A percentile compares a stretch with the other conserved stretches of the same genome.
Conservation (phyloP, 2,329 filamentous ascomycete species). For the Cladobotryum protrusum region DNA sequence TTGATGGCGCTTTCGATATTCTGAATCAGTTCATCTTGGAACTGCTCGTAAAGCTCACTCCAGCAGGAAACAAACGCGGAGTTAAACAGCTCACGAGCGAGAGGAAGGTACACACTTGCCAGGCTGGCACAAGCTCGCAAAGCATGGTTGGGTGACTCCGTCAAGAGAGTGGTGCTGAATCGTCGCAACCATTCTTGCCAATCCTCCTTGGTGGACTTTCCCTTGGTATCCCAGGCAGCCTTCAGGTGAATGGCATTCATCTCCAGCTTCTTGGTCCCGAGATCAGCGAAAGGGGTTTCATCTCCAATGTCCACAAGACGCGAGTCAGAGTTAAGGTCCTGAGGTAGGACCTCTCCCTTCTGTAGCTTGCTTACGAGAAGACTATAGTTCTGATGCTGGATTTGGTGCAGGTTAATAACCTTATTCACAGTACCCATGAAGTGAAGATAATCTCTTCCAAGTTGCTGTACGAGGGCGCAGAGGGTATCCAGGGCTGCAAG, state of each 20-base stretch:
- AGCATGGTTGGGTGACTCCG: conserved; percentile 93
- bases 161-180: conserved; percentile 90
- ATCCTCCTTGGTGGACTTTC: conserved; percentile 95
- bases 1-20: conserved; percentile 95
- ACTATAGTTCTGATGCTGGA: conserved; percentile 87
- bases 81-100: conserved; percentile 94
- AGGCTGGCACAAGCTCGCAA: conserved; percentile 87
- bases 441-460: conserved; percentile 90
- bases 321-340: conserved; percentile 84
- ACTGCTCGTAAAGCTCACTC: conserved; percentile 95
- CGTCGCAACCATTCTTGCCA: conserved; percentile 99
- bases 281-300: conserved; percentile 75
- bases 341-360: conserved; percentile 90
- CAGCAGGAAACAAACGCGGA: conserved; percentile 98
- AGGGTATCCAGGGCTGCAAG: conserved; percentile 86
- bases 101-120: conserved; percentile 82
- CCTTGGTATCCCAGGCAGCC: conserved; percentile 91
- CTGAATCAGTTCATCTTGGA: conserved; percentile 90
- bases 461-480: conserved; percentile 90
- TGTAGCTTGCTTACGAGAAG: conserved; percentile 87
- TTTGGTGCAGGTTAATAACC: conserved; percentile 68
- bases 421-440: conserved; percentile 94
- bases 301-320: conserved; percentile 72
- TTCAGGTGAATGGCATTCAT: conserved; percentile 98
- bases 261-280: conserved; percentile 86